Evolutionary conservation across 192 early-diverging fungal species (phyloP).

Genomic region (Dissophora ornata): DNA sequence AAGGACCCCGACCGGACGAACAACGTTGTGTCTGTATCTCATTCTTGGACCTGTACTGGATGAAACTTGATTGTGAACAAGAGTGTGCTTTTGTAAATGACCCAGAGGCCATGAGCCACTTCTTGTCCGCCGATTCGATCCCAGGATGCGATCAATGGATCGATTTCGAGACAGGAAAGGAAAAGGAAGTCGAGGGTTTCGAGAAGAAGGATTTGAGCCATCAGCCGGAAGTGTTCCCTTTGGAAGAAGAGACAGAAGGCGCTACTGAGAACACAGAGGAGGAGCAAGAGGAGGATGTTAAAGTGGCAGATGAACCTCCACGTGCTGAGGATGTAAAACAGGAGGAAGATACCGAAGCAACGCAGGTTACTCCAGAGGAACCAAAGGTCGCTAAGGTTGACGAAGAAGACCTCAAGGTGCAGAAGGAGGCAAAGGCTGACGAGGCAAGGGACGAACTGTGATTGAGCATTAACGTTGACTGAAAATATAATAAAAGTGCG

Average conservation of each 20-base stretch:
- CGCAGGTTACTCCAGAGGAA: not conserved
- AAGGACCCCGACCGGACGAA: conserved; percentile 22
- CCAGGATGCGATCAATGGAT: conserved; percentile 32
- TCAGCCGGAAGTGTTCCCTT: conserved; percentile 21
- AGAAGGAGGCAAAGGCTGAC: not conserved
- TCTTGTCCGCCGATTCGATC: conserved; percentile 5
- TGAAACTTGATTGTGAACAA: conserved; percentile 29
- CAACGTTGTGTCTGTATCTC: conserved; percentile 39
- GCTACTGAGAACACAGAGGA: not conserved
- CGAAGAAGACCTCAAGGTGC: not conserved
- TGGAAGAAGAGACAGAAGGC: no score
- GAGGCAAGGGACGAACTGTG: conserved; percentile 2
- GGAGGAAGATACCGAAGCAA: not conserved
- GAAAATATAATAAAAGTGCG: no score
- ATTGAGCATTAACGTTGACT: no score
- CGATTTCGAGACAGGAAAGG: conserved; percentile 20
- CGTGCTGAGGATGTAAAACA: not conserved
- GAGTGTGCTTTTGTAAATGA: conserved; percentile 38
- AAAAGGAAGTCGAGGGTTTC: conserved; percentile 32
- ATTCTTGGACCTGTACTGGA: conserved; percentile 42
- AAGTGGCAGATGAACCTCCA: not conserved
- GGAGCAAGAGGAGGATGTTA: conserved; percentile 1
- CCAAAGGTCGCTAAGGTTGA: not conserved
- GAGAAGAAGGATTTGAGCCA: conserved; percentile 18
- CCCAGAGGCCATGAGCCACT: conserved; percentile 23